Percentiles rank a stretch among this genome's conserved stretches.
These are phyloP conservation scores for Vaccinium myrtillus DNA, from an alignment of 148 eudicot genomes.

Conservation along the genomic window DNA sequence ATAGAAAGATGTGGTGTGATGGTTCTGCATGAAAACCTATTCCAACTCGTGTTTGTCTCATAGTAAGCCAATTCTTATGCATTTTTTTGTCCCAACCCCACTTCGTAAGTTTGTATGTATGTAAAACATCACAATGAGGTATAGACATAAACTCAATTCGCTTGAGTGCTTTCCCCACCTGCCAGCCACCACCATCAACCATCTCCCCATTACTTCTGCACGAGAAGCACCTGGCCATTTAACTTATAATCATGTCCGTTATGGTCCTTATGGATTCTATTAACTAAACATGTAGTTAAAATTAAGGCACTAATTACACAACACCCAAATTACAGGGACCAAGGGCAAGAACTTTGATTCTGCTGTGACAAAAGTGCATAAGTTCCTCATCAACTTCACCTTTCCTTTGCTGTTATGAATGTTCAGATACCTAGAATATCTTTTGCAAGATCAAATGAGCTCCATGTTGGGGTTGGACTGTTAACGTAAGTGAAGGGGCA, in stretches of 20 bases:
- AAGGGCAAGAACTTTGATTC: not conserved
- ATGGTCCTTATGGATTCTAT: not conserved
- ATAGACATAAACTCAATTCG: not conserved
- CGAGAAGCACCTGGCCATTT: not conserved
- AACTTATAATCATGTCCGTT: not conserved
- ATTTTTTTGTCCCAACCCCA: not conserved
- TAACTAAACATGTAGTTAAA: not conserved
- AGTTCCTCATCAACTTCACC: not conserved
- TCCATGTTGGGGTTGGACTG: conserved; percentile 51
- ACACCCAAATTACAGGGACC: not conserved
- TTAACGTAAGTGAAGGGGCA: conserved; percentile 39
- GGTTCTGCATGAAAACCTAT: not conserved
- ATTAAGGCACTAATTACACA: not conserved
- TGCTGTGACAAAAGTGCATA: not conserved
- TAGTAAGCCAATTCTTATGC: not conserved
- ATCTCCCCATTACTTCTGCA: not conserved
- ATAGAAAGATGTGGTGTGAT: not conserved
- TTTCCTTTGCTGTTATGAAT: too few relatives aligned
- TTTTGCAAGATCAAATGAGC: conserved; percentile 42
- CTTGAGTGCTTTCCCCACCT: conserved; percentile 1
- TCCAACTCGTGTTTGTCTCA: not conserved
- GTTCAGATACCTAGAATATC: not conserved
- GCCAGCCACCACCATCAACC: not conserved
- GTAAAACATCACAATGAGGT: not conserved
- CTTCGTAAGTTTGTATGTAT: not conserved